phyloP scores from a whole-genome alignment of 106 monocot genomes.

The Xerophyta viscosa region DNA sequence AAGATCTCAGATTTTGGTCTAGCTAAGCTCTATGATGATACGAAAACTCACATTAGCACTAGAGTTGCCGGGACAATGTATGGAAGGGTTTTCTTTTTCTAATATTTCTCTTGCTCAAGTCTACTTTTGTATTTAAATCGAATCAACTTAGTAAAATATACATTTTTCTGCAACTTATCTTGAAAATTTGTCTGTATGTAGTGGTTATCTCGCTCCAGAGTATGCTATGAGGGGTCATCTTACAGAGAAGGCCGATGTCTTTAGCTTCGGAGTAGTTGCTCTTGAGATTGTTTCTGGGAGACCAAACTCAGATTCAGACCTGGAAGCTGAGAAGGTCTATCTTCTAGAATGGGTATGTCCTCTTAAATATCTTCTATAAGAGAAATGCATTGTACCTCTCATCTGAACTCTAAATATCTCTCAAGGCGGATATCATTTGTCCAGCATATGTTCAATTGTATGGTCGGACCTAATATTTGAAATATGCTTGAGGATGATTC shows the following conservation, averaged over 20 bases:
- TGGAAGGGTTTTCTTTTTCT: neutral
- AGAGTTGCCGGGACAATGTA: slow-evolving; percentile 92
- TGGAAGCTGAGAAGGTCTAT: slow-evolving; percentile 46
- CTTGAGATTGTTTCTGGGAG: slow-evolving; percentile 69
- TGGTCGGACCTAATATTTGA: too few relatives aligned
- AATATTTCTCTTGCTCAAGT: too few relatives aligned
- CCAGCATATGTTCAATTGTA: too few relatives aligned
- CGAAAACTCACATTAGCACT: slow-evolving; percentile 83
- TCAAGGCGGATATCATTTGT: too few relatives aligned
- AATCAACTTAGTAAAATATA: too few relatives aligned
- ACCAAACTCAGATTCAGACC: slow-evolving; percentile 35
- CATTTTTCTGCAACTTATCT: too few relatives aligned
- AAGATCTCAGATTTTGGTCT: slow-evolving; percentile 83
- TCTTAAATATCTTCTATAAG: neutral
- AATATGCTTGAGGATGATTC: too few relatives aligned
- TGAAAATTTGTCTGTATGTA: too few relatives aligned
- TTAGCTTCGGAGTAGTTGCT: slow-evolving; percentile 69
- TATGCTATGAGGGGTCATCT: slow-evolving; percentile 94
- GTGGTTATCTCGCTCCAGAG: slow-evolving; percentile 88
- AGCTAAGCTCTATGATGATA: slow-evolving; percentile 89
- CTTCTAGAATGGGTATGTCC: slow-evolving; percentile 81
- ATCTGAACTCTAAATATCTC: too few relatives aligned
- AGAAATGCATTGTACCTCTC: neutral
- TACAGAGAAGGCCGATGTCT: slow-evolving; percentile 91
- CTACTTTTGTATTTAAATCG: too few relatives aligned